A percentile compares a stretch with the other conserved stretches of the same genome.
phyloP scores from a whole-genome alignment of 331 rosid genomes.

The Telfairia occidentalis region DNA sequence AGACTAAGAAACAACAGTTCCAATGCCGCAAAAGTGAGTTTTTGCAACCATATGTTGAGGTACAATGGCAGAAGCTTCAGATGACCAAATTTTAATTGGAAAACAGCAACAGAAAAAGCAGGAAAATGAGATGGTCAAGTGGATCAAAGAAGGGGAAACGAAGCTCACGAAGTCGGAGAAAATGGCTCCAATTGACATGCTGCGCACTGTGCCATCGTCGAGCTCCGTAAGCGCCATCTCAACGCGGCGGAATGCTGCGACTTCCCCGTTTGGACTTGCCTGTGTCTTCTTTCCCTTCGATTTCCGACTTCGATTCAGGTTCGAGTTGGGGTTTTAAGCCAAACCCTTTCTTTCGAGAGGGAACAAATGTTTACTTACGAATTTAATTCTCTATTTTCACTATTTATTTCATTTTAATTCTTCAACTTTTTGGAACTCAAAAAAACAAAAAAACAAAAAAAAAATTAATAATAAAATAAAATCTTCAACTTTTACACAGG shows the following conservation, averaged over 20 bases:
- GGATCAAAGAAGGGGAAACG: not conserved
- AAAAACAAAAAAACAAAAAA: too few species aligned
- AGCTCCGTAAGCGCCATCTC: slow-evolving; percentile 52
- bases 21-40: not conserved
- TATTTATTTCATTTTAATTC: too few species aligned
- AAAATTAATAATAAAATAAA: too few species aligned
- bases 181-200: slow-evolving; percentile 80
- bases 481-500: too few species aligned
- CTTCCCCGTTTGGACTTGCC: not conserved
- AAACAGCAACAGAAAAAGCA: not conserved
- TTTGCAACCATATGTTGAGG: not conserved
- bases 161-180: slow-evolving; percentile 74
- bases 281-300: not conserved
- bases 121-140: not conserved
- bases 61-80: not conserved
- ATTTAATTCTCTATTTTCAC: too few species aligned
- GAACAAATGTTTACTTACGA: too few species aligned
- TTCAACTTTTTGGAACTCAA: too few species aligned
- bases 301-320: not conserved
- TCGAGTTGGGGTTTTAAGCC: not conserved
- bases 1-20: not conserved
- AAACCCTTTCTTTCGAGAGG: not conserved
- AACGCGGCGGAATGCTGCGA: not conserved
- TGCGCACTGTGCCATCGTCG: slow-evolving; percentile 52
- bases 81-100: not conserved